Evolutionary conservation across 495 filamentous ascomycete genomes (phyloP).

Genomic region (Pseudoneurospora amorphoporcata): DNA sequence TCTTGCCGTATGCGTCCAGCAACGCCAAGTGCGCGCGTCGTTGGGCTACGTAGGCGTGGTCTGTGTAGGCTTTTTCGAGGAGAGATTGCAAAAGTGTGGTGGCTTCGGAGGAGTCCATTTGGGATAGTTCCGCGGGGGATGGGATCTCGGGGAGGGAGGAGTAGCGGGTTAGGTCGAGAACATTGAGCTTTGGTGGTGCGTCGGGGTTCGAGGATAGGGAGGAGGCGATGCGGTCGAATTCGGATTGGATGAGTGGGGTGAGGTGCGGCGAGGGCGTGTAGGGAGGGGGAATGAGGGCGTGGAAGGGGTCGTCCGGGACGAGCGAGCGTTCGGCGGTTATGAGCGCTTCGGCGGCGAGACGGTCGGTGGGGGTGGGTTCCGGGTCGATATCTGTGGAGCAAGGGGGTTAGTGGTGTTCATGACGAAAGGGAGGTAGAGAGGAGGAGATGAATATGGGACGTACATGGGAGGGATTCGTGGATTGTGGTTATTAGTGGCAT

Average conservation of each 20-base stretch:
- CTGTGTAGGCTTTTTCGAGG: conserved; percentile 47
- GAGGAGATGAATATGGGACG: conserved; percentile 2
- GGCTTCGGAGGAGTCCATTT: conserved; percentile 8
- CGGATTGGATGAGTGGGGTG: conserved; percentile 50
- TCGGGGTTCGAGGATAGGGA: not conserved
- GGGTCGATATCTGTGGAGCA: conserved; percentile 55
- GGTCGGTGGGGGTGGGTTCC: conserved; percentile 49
- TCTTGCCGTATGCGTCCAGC: conserved; percentile 73
- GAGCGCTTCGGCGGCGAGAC: conserved; percentile 48
- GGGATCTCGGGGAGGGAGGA: conserved; percentile 42
- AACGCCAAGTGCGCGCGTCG: conserved; percentile 62
- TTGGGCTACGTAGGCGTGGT: conserved; percentile 52
- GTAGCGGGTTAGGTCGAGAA: conserved; percentile 76
- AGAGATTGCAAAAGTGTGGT: conserved; percentile 17
- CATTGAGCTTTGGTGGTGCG: conserved; percentile 36
- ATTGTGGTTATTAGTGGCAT: conserved; percentile 63
- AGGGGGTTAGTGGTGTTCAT: conserved; percentile 10
- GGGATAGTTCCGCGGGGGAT: conserved; percentile 9
- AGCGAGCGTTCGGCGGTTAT: conserved; percentile 54
- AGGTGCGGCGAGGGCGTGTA: conserved; percentile 28
- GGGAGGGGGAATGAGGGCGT: conserved; percentile 31
- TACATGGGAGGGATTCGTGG: conserved; percentile 84
- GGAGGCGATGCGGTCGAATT: conserved; percentile 36
- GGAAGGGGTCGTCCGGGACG: conserved; percentile 25
- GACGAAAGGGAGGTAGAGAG: not conserved